phyloP scores from a whole-genome alignment of 345 rosid species.

The Hibiscus syriacus region DNA sequence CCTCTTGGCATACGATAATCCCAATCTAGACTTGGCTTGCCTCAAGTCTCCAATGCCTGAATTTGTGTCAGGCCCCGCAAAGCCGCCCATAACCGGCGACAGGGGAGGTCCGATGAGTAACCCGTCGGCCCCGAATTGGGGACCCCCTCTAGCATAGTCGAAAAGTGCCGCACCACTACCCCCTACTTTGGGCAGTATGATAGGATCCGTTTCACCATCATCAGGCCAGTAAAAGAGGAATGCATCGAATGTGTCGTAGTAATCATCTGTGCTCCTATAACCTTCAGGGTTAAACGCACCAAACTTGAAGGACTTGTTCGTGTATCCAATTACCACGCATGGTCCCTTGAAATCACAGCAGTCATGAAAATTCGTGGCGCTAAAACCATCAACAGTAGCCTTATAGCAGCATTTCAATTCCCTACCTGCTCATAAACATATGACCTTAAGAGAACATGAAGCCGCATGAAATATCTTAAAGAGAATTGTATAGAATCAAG shows the following conservation, averaged over 20 bases:
- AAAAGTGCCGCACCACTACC: conserved; percentile 89
- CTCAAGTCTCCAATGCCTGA: conserved; percentile 74
- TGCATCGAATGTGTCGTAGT: conserved; percentile 68
- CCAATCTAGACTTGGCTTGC: conserved; percentile 76
- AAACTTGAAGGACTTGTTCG: conserved; percentile 59
- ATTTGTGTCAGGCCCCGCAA: conserved; percentile 72
- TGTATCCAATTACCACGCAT: conserved; percentile 75
- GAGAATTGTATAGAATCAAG: neutral
- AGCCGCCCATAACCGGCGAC: conserved; percentile 76
- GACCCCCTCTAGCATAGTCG: conserved; percentile 66
- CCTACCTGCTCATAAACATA: conserved; percentile 33
- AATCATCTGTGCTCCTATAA: conserved; percentile 80
- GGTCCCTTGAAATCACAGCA: conserved; percentile 88
- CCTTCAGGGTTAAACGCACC: conserved; percentile 86
- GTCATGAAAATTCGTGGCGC: conserved; percentile 70
- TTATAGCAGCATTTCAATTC: conserved; percentile 75
- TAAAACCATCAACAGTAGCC: conserved; percentile 68
- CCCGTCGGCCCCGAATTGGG: conserved; percentile 78
- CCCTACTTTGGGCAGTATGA: conserved; percentile 57
- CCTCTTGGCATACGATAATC: conserved; percentile 76
- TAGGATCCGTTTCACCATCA: conserved; percentile 23
- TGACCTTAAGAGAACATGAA: neutral
- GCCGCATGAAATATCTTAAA: neutral
- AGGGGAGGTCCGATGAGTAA: conserved; percentile 72
- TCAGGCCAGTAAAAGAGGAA: conserved; percentile 78